Evolutionary conservation across 441 rosid species (phyloP), one percentile per base, ranked within the genome.

Genomic region (Populus trichocarpa): DNA sequence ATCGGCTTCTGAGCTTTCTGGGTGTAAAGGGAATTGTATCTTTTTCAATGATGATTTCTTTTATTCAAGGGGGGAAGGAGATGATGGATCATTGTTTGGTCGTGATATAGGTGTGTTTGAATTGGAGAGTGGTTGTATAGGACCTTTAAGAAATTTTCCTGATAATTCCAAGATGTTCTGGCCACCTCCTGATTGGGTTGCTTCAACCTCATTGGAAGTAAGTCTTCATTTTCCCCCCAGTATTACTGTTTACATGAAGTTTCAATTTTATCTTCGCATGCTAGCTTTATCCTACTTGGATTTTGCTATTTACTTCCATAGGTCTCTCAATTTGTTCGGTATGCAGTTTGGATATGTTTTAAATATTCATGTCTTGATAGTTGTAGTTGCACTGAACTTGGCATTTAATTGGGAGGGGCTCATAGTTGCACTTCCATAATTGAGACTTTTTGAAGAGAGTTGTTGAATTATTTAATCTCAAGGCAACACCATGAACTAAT

Each of bases 101-200:
- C 81, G 81, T 75, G 93, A 86, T 63, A 80, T 91, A 46, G 94
- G 95, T 78, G 89, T 92, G 6, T 96, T 89, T 83, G 93, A 94
- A 81, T 72, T 96, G 79, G 91, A 75, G 77, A 90, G 63, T 67
- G 89, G 91, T 67, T 83, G 78, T 42, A 87, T 91, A 69, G 90
- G 89, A 57, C 84, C 88, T 0, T 82, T 93, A 40, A 82, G 82
- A 8, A 83, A 80, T 50, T 85, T 73, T 35, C 90, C 89, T 69
- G 86, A 80, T 53, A 84, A 82, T 81, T 80, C 86, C n/a, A 87
- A 89, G 84, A 73, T 95, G 82, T 90, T 95, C 69, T 95, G 97
- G 97, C 99, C 96, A 22, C 98, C 94, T 75, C 97, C 97, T 12
- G 72, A 53, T 0, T 92, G 97, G 96, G 80, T 89, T 71, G 75